Base-by-base conservation (phyloP, 2,329 filamentous ascomycete species). In the Hirsutella minnesotensis region DNA sequence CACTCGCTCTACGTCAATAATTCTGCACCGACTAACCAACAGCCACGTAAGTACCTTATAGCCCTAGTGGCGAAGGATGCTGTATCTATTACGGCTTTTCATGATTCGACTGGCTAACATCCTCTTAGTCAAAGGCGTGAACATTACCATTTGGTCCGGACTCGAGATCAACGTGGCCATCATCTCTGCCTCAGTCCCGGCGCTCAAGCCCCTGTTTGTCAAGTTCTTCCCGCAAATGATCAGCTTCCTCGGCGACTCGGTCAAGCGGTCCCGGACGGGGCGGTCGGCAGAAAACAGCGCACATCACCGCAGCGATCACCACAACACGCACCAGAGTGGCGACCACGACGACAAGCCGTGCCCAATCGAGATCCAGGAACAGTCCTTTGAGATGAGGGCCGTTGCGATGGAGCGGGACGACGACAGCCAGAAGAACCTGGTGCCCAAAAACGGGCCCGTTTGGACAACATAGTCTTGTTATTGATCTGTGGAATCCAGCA, bases 111-210 rank as follows among this genome's bases (percentile, higher is more conserved):
- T 27, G 12, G 12, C 24, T 27, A 27, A 27, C 7, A 7, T 27
- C 7, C 12, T 12, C 24, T 7, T 45, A 48, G 49, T 49, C 18
- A 42, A 42, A 5, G 49, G 49, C 16, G 45, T 56, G 13, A 47
- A 54, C 9, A 46, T 55, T 12, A 50, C 53, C 7, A 41, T 56
- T 38, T 60, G 58, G 57, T 56, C 56, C 4, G 49, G 49, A 18
- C 52, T 63, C 37, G 58, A 63, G 43, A 54, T 58, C 43, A 60
- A 61, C 44, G 50, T 58, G 13, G 57, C 54, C 29, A 60, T 63
- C 13, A 52, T 58, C 18, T 62, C 58, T 40, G 54, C 60, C 24
- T 64, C 54, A 5, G 51, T 61, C 0, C 58, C 60, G 0, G 54
- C 58, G 1, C 46, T 64, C 3, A 61, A 62, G 34, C 58, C 61